Evolutionary conservation across 78 protist genomes (phyloP), one percentile per base, ranked within the genome.

Genomic region (Polysphondylium violaceum): DNA sequence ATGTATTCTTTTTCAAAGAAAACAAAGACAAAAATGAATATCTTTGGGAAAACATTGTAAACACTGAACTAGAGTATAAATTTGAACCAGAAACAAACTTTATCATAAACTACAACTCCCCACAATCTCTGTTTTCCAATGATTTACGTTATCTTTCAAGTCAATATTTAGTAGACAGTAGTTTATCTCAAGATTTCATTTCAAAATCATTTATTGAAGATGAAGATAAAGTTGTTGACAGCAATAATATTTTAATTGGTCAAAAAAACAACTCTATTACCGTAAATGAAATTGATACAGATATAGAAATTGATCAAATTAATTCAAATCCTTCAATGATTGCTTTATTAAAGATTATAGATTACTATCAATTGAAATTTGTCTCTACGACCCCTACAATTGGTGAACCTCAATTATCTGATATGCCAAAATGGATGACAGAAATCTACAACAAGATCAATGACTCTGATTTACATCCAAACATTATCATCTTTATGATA

Each of bases 1-100:
- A 63, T n/a, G 73, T 47, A 6, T 83, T 95, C 86, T 64, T 85
- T 27, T 90, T 95, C 72, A 78, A 61, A 53, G 97, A 95, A 64
- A 85, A 81, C 40, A 53, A 56, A 29, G 94, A 74, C 1, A 94
- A 94, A 77, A 90, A 77, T 33, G 90, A 76, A 86, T 53, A 60
- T 11, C 58, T 94, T 36, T 94, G 96, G 94, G 96, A 89, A 56
- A 94, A 89, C 25, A 75, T 94, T 33, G 35, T 94, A 23, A 93
- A 89, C 55, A 19, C 61, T 38, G 78, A 65, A 5, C 55, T 67
- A 44, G 47, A 21, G 2, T 88, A 43, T 53, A 73, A 75, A 17
- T 93, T 93, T 31, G 94, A 93, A 36, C 69, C 92, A 33, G 96
- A 93, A 43, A 93, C 96, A 2, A 86, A 93, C 36, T 93, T 93